phyloP scores from a whole-genome alignment of 2,329 filamentous ascomycete genomes.

The Fusarium sp. region DNA sequence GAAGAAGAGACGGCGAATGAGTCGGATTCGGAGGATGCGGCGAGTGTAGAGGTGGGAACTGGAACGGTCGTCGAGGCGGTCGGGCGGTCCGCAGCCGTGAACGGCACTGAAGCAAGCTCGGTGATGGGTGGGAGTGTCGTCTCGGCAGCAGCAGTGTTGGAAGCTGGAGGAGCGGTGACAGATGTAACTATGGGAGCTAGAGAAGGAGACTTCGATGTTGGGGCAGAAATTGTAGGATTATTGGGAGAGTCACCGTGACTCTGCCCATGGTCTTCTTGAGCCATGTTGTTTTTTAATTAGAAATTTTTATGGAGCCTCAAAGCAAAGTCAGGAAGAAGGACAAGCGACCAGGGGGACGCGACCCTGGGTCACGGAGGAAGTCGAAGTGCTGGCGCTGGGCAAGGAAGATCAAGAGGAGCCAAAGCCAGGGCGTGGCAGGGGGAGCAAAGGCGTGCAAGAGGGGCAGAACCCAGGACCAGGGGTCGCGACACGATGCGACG shows the following conservation, averaged over 20 bases:
- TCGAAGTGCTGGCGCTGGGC: slow-evolving; percentile 38
- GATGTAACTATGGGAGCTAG: slow-evolving; percentile 37
- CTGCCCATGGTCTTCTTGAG: slow-evolving; percentile 46
- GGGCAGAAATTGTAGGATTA: slow-evolving; percentile 40
- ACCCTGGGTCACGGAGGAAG: slow-evolving; percentile 44
- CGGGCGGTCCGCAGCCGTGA: slow-evolving; percentile 23
- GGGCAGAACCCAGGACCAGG: slow-evolving; percentile 40
- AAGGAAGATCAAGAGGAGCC: slow-evolving; percentile 41
- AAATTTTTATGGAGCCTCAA: slow-evolving; percentile 50
- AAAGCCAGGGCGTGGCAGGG: slow-evolving; percentile 41
- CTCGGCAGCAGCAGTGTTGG: slow-evolving; percentile 27
- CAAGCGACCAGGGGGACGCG: slow-evolving; percentile 42
- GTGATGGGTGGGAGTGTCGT: slow-evolving; percentile 28
- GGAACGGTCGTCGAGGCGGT: slow-evolving; percentile 32
- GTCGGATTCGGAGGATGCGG: slow-evolving; percentile 27
- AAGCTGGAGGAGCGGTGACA: slow-evolving; percentile 33
- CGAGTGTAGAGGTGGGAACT: slow-evolving; percentile 23
- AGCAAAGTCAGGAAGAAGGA: slow-evolving; percentile 46
- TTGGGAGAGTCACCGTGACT: slow-evolving; percentile 44
- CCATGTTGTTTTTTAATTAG: slow-evolving; percentile 49
- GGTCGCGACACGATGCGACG: slow-evolving; percentile 39
- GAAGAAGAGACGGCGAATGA: slow-evolving; percentile 19
- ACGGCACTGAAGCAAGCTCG: slow-evolving; percentile 29
- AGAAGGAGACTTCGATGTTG: slow-evolving; percentile 39
- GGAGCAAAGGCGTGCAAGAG: slow-evolving; percentile 36